Percentiles rank a stretch among this genome's conserved stretches.
These are phyloP conservation scores for Salvia hispanica DNA, from an alignment of 257 asterid species.

Conservation along the genomic window DNA sequence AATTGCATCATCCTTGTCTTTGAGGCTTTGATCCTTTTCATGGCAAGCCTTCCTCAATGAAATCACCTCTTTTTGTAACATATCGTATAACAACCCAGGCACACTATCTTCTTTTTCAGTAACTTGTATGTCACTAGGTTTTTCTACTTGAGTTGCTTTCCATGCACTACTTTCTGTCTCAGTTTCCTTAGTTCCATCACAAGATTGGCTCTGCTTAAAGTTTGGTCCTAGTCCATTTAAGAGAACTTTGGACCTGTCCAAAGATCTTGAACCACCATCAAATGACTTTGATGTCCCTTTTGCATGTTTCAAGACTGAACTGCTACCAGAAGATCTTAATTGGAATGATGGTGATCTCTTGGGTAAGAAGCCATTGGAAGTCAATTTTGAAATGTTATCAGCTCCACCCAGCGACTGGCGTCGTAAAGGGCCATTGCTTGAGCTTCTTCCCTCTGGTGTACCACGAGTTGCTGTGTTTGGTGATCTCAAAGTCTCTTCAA, in stretches of 20 bases:
- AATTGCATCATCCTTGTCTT: slow-evolving; percentile 96
- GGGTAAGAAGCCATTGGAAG: slow-evolving; percentile 83
- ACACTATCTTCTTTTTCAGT: slow-evolving; percentile 73
- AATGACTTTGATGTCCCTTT: slow-evolving; percentile 97
- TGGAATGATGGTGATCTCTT: slow-evolving; percentile 93
- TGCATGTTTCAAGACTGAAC: slow-evolving; percentile 88
- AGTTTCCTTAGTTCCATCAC: slow-evolving; percentile 79
- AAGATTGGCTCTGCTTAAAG: slow-evolving; percentile 87
- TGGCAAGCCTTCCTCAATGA: slow-evolving; percentile 82
- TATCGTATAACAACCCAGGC: slow-evolving; percentile 77
- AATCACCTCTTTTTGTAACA: slow-evolving; percentile 88
- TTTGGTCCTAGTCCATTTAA: slow-evolving; percentile 84
- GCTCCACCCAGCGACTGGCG: slow-evolving; percentile 96
- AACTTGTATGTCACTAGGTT: slow-evolving; percentile 53
- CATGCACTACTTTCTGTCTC: slow-evolving; percentile 58
- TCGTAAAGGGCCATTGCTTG: slow-evolving; percentile 77
- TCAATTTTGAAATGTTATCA: slow-evolving; percentile 74
- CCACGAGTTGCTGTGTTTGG: slow-evolving; percentile 59
- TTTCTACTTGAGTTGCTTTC: slow-evolving; percentile 71
- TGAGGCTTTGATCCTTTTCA: slow-evolving; percentile 96
- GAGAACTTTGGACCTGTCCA: slow-evolving; percentile 78
- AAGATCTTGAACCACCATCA: slow-evolving; percentile 93
- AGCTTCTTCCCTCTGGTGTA: slow-evolving; percentile 67
- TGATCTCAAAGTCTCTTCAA: slow-evolving; percentile 88
- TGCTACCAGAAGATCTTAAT: slow-evolving; percentile 83